phyloP scores from a whole-genome alignment of 129 eudicot genomes.

The Centella asiatica region DNA sequence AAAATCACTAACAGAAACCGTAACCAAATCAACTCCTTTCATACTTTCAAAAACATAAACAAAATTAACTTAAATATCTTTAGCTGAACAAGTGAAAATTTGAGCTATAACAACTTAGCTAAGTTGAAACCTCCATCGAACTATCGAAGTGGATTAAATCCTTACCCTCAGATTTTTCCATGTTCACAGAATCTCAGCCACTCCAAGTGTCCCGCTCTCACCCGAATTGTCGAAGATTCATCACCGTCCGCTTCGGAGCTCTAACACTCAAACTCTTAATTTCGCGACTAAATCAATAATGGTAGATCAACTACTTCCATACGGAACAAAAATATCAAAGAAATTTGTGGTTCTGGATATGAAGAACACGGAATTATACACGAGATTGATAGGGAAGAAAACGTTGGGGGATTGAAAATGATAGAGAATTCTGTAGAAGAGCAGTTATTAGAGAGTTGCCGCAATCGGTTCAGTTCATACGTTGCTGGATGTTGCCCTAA shows the following conservation, averaged over 20 bases:
- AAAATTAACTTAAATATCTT: too few relatives aligned
- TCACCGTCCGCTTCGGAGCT: not conserved
- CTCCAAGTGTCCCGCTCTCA: not conserved
- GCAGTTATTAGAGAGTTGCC: too few relatives aligned
- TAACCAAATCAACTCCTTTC: too few relatives aligned
- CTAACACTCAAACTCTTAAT: not conserved
- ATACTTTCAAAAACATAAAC: not conserved
- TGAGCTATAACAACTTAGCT: conserved; percentile 13
- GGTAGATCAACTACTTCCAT: not conserved
- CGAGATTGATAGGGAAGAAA: not conserved
- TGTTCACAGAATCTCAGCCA: conserved; percentile 13
- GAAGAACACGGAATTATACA: too few relatives aligned
- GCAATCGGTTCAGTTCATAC: not conserved
- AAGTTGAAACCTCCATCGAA: conserved; percentile 16
- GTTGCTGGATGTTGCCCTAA: too few relatives aligned
- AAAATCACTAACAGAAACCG: too few relatives aligned
- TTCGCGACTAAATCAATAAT: too few relatives aligned
- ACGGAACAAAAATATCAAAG: too few relatives aligned
- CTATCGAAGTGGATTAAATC: conserved; percentile 11
- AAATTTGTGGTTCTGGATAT: too few relatives aligned
- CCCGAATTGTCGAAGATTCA: not conserved
- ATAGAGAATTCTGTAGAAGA: too few relatives aligned
- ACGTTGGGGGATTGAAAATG: not conserved
- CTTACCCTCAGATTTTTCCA: conserved; percentile 33
- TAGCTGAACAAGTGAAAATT: not conserved